Evolutionary conservation across 2,329 filamentous ascomycete species (phyloP), one percentile per base, ranked within the genome.

Genomic region (Microcyclosporella mali): DNA sequence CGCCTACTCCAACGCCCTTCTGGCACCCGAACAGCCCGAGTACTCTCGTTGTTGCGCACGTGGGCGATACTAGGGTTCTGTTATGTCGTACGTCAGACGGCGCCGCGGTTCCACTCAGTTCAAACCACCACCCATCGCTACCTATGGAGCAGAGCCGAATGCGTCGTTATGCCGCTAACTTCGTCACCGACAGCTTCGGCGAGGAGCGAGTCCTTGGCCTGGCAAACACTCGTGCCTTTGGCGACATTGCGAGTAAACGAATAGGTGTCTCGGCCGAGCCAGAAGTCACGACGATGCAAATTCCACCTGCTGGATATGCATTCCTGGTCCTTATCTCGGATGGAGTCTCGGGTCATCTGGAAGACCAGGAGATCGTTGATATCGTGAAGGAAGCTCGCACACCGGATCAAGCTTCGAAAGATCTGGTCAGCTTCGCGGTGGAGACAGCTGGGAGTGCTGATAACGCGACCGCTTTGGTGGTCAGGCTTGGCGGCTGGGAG

Each of bases 341-440:
- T 64, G 92, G 92, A 18, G 81, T 98, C 8, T 90, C 83, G 15
- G 90, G 87, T 6, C 85, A 85, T 12, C 71, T 97, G 16, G 80
- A 77, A 42, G 92, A 98, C 60, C 90, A 97, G 68, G 92, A 98
- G 68, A 88, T 97, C 49, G 89, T 95, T 21, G 92, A 98, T 62
- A 81, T 97, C 25, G 75, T 97, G 57, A 97, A 97, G 66, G 92
- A 98, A 66, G 86, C 88, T 4, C 82, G 76, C 59, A 97, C 90
- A 0, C 92, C 92, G 0, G 90, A 95, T 55, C 80, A 94, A 61
- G 92, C 82, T 2, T 81, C 88, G 1, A 75, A 75, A 45, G 80
- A 83, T 48, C 78, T 98, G 6, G 87, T 95, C 19, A 79, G 79
- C 43, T 95, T 92, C 65, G 88, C 90, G 1, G 92, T 86, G 0